Base-by-base conservation (phyloP, 2,329 filamentous ascomycete genomes). In the Fusarium sp. region DNA sequence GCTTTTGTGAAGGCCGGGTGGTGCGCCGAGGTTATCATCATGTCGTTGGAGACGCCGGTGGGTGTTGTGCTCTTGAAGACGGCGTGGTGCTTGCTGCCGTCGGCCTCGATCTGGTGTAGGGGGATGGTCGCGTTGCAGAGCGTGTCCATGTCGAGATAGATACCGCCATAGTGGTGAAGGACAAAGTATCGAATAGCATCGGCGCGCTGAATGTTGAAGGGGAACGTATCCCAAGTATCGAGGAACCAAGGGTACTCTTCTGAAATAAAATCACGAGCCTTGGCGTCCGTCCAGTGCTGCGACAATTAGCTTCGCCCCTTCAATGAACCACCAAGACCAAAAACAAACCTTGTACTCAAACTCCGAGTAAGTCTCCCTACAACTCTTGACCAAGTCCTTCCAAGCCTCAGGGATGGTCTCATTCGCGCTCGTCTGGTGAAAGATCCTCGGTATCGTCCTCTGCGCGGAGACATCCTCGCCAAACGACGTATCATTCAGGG, bases 1-100 rank as follows among this genome's bases (percentile, higher is more conserved):
- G 92, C 90, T 54, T 87, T 86, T 56, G 91, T 84, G 85, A 94
- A 94, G 84, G 93, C 93, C 0, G 92, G 92, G 76, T 95, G 93
- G 68, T 90, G 87, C 1, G 91, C 90, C 1, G 93, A 86, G 22
- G 92, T 84, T 54, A 92, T 92, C 92, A 95, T 94, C 44, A 91
- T 91, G 77, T 95, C 93, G 83, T 95, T 95, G 73, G 91, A 93
- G 75, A 95, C 93, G 70, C 93, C 93, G 3, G 93, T 95, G 5
- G 93, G 93, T 6, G 88, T 84, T 0, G 93, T 95, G 72, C 79
- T 80, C 50, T 80, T 78, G 75, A 80, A 81, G 41, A 81, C 65
- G 54, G 79, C 78, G 42, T 73, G 68, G 66, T 79, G 74, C 7
- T 36, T 48, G 13, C 36, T 59, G 24, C 60, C 68, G 56, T 70